phyloP scores from a whole-genome alignment of 73 alveolate genomes.

The Paramecium bursaria region DNA sequence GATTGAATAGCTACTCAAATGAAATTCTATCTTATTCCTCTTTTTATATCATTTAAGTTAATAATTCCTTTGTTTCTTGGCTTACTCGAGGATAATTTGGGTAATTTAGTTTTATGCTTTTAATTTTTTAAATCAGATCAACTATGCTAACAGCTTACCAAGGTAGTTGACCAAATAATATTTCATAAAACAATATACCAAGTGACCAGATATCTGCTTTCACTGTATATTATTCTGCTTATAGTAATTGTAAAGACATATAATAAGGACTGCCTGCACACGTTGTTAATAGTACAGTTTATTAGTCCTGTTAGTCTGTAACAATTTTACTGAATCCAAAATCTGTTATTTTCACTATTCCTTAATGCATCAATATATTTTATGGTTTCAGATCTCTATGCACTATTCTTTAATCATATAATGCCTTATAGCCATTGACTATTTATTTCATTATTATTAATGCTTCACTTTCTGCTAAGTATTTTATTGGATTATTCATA shows the following conservation, averaged over 20 bases:
- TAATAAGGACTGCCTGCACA: constrained; percentile 88
- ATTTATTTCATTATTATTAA: constrained; percentile 47
- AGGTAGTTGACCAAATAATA: constrained; percentile 82
- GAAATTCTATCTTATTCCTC: constrained; percentile 58
- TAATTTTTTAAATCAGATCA: constrained; percentile 28
- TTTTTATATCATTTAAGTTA: constrained; percentile 23
- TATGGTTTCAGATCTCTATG: constrained; percentile 75
- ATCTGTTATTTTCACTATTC: constrained; percentile 70
- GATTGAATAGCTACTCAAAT: constrained; percentile 29
- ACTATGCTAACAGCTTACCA: constrained; percentile 71
- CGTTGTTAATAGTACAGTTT: constrained; percentile 66
- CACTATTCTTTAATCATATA: constrained; percentile 34
- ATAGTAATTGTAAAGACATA: constrained; percentile 88
- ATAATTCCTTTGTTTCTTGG: neutral
- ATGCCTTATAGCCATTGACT: constrained; percentile 53
- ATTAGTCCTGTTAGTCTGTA: constrained; percentile 47
- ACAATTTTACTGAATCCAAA: constrained; percentile 69
- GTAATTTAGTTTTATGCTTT: neutral
- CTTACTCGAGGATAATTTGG: constrained; percentile 53
- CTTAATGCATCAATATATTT: constrained; percentile 72
- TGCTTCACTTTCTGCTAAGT: constrained; percentile 63
- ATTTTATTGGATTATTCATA: neutral
- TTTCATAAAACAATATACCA: constrained; percentile 88
- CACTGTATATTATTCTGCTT: constrained; percentile 75
- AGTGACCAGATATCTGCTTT: constrained; percentile 91